Evolutionary conservation across 257 asterid species (phyloP).

Genomic region (Gynochthodes officinalis): DNA sequence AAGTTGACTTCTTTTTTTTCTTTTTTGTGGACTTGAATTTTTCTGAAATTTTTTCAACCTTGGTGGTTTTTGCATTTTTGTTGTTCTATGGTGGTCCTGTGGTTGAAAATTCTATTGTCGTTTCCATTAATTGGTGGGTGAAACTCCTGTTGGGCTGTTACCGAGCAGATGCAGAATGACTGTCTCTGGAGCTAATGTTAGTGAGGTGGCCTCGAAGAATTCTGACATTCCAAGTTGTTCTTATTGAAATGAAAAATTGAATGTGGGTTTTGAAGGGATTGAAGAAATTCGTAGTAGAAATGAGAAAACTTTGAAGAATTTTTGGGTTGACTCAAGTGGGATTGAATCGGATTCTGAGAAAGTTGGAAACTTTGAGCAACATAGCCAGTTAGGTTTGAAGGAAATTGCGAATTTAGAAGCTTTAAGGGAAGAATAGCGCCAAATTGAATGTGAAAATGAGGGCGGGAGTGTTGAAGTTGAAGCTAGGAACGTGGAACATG

Average conservation of each 20-base stretch:
- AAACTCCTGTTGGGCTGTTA: slow-evolving; percentile 43
- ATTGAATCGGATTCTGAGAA: slow-evolving; percentile 28
- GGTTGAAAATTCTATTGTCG: too few relatives aligned
- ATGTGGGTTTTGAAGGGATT: slow-evolving; percentile 27
- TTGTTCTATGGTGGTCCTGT: too few relatives aligned
- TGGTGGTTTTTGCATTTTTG: too few relatives aligned
- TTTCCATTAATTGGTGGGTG: too few relatives aligned
- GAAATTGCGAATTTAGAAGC: slow-evolving; percentile 19
- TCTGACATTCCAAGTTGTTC: slow-evolving; percentile 67
- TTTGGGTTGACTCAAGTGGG: slow-evolving; percentile 28
- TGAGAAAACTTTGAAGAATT: slow-evolving; percentile 28
- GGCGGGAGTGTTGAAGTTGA: slow-evolving; percentile 23
- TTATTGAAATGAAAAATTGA: slow-evolving; percentile 20
- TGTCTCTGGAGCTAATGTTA: slow-evolving; percentile 27
- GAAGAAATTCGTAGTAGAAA: slow-evolving; percentile 30
- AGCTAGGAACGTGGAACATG: slow-evolving; percentile 31
- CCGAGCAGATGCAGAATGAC: slow-evolving; percentile 25
- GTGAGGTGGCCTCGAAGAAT: slow-evolving; percentile 36
- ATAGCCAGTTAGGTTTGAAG: slow-evolving; percentile 20
- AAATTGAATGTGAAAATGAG: slow-evolving; percentile 21
- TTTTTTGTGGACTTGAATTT: too few relatives aligned
- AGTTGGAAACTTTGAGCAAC: slow-evolving; percentile 22
- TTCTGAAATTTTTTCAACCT: too few relatives aligned
- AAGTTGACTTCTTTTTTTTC: too few relatives aligned
- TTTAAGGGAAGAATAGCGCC: slow-evolving; percentile 31